Conservation (phyloP, 257 asterid genomes). For the Nicotiana sylvestris region DNA sequence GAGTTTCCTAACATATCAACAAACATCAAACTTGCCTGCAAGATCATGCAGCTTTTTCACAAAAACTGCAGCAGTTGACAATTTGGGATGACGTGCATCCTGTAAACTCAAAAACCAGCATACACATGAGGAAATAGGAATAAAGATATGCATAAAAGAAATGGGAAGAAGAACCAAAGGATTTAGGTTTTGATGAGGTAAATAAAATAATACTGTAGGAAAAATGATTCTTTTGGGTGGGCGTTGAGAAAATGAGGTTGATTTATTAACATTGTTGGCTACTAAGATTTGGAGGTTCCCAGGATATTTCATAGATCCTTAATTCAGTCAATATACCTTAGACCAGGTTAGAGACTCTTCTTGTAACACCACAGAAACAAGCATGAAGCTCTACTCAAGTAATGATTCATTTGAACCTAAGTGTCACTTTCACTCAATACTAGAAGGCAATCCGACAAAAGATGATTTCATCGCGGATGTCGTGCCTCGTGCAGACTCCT, state of each 20-base stretch:
- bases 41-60: constrained; percentile 89
- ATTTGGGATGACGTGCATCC: constrained; percentile 78
- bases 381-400: not conserved
- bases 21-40: constrained; percentile 53
- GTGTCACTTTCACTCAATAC: not conserved
- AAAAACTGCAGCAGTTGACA: constrained; percentile 90
- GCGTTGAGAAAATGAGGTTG: not conserved
- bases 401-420: not conserved
- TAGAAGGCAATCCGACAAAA: not conserved
- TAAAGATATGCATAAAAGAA: not conserved
- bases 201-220: not conserved
- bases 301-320: not conserved
- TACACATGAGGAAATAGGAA: constrained; percentile 1
- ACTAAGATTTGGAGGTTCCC: not conserved
- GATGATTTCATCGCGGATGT: not conserved
- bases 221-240: not conserved
- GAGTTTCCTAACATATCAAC: constrained; percentile 6
- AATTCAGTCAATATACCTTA: not conserved
- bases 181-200: not conserved
- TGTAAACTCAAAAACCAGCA: constrained; percentile 32
- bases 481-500: not conserved
- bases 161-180: not conserved
- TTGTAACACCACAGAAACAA: not conserved
- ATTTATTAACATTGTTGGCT: not conserved
- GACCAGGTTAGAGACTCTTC: not conserved